These are phyloP conservation scores for Rhizophora mangle DNA, from an alignment of 345 rosid species.

Conservation along the genomic window DNA sequence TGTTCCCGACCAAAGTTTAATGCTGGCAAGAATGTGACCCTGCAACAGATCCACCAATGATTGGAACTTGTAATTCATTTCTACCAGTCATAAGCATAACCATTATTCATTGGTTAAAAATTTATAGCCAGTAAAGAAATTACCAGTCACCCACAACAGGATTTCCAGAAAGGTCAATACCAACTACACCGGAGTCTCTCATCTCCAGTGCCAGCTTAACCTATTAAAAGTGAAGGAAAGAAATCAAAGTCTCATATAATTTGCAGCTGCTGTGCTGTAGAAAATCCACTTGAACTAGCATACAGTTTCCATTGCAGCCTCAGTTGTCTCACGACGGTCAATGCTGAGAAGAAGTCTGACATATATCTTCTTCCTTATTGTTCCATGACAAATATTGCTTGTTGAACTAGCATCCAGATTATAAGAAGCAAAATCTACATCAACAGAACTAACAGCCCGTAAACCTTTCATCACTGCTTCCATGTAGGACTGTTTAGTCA, in stretches of 20 bases:
- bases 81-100: neutral
- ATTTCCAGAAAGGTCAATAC: constrained; percentile 96
- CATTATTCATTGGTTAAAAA: neutral
- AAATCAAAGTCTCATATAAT: constrained; percentile 8
- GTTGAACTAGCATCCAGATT: constrained; percentile 19
- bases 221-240: constrained; percentile 29
- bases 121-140: neutral
- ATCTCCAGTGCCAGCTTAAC: constrained; percentile 87
- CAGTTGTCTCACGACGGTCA: constrained; percentile 87
- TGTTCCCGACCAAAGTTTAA: constrained; percentile 66
- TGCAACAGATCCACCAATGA: constrained; percentile 30
- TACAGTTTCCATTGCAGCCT: constrained; percentile 92
- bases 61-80: neutral
- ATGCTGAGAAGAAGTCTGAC: constrained; percentile 95
- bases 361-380: constrained; percentile 58
- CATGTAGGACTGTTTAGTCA: constrained; percentile 93
- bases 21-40: constrained; percentile 84
- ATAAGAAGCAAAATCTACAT: constrained; percentile 45
- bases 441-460: constrained; percentile 52
- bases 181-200: constrained; percentile 73
- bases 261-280: constrained; percentile 1
- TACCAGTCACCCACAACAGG: constrained; percentile 92
- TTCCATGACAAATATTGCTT: constrained; percentile 33
- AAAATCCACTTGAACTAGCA: constrained; percentile 23
- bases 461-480: constrained; percentile 85